Evolutionary conservation across 768 basidiomycete species (phyloP).

Genomic region (Thelephora aurantiotincta): DNA sequence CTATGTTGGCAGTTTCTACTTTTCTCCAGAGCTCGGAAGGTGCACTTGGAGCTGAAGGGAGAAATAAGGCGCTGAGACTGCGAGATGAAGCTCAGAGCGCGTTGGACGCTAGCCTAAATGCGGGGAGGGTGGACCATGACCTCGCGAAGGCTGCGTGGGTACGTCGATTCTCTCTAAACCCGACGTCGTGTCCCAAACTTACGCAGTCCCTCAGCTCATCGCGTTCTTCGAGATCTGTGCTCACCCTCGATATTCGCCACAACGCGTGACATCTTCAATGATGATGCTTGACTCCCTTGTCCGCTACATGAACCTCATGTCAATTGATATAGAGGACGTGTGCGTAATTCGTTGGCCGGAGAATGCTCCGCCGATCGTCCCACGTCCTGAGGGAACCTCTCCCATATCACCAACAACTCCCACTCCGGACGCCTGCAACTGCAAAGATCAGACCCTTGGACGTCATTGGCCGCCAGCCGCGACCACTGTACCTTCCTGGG

Average conservation of each 20-base stretch:
- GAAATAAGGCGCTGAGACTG: constrained; percentile 43
- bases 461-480: constrained; percentile 32
- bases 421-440: constrained; percentile 8
- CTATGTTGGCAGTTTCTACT: constrained; percentile 48
- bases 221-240: constrained; percentile 61
- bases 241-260: constrained; percentile 43
- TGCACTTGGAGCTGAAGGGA: constrained; percentile 33
- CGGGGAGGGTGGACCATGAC: constrained; percentile 60
- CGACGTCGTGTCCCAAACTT: neutral
- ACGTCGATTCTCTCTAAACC: constrained; percentile 11
- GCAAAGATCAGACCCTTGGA: constrained; percentile 32
- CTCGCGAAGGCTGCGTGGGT: constrained; percentile 72
- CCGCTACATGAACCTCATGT: constrained; percentile 41
- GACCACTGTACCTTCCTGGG: constrained; percentile 50
- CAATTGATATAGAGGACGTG: constrained; percentile 44
- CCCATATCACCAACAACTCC: neutral
- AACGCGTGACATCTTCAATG: constrained; percentile 42
- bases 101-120: constrained; percentile 56
- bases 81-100: constrained; percentile 56
- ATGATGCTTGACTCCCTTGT: constrained; percentile 55
- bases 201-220: constrained; percentile 31
- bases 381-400: constrained; percentile 4
- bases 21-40: constrained; percentile 60
- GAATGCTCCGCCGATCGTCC: constrained; percentile 34
- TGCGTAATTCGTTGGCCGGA: constrained; percentile 33